These are phyloP conservation scores for Mucuna pruriens DNA, from an alignment of 306 rosid genomes.

Conservation along the genomic window DNA sequence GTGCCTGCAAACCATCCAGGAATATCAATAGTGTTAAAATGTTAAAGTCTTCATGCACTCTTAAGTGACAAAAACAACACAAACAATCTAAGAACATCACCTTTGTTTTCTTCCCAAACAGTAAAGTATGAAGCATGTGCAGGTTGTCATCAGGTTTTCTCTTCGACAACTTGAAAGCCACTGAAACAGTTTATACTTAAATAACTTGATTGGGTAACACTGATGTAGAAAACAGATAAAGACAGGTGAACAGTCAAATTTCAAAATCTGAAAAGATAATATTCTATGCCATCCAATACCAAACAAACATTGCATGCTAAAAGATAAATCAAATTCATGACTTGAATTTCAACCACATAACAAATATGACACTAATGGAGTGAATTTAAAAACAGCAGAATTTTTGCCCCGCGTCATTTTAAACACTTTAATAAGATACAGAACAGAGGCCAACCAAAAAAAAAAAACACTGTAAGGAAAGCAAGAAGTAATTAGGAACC, in stretches of 20 bases:
- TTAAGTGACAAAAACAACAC: not conserved
- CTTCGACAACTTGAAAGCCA: conserved; percentile 94
- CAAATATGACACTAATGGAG: not conserved
- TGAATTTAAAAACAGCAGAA: conserved; percentile 11
- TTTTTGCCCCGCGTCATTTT: not conserved
- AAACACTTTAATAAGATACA: no score
- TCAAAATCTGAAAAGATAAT: conserved; percentile 6
- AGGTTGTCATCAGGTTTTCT: conserved; percentile 91
- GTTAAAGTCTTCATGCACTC: not conserved
- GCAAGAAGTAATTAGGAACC: no score
- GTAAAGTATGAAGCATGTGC: conserved; percentile 78
- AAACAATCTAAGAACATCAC: conserved; percentile 37
- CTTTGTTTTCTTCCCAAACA: conserved; percentile 90
- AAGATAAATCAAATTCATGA: not conserved
- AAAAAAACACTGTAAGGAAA: no score
- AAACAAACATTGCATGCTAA: not conserved
- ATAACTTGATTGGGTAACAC: conserved; percentile 32
- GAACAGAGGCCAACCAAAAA: no score
- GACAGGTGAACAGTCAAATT: conserved; percentile 12
- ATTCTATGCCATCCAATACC: not conserved
- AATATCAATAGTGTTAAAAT: conserved; percentile 17
- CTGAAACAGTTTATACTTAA: conserved; percentile 62
- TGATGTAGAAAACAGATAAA: conserved; percentile 27
- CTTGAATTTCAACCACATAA: not conserved
- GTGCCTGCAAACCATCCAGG: conserved; percentile 57